Conservation (phyloP, 306 rosid genomes). For the Casuarina equisetifolia region DNA sequence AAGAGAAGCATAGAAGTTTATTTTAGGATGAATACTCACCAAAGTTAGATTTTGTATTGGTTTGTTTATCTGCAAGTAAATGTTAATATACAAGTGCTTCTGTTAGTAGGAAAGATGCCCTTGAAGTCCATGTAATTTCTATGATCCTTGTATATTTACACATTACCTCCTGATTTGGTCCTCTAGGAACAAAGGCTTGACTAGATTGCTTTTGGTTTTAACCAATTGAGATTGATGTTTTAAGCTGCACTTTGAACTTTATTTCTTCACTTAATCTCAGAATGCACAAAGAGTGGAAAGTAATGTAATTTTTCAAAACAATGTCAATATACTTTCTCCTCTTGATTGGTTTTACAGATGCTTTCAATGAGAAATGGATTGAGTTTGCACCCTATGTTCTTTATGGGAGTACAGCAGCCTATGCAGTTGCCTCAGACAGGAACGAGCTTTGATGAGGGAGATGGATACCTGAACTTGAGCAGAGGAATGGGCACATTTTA, state of each 20-base stretch:
- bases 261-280: not conserved
- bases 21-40: not conserved
- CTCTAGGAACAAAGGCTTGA: not conserved
- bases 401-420: conserved; percentile 62
- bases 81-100: no score
- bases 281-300: not conserved
- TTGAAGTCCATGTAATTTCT: not conserved
- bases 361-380: conserved; percentile 78
- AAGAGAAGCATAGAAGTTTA: not conserved
- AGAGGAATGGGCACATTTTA: conserved; percentile 37
- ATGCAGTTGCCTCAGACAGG: conserved; percentile 51
- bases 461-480: conserved; percentile 44
- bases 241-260: no score
- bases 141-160: not conserved
- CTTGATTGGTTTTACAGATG: conserved; percentile 64
- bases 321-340: not conserved
- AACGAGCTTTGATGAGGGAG: conserved; percentile 47
- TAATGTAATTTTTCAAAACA: not conserved
- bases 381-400: conserved; percentile 80
- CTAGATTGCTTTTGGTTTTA: not conserved
- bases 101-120: no score
- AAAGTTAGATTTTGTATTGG: no score
- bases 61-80: no score
- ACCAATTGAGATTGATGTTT: no score
- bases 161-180: not conserved